Conservation (phyloP, 2,329 filamentous ascomycete genomes). For the Aspergillus quadricinctus region DNA sequence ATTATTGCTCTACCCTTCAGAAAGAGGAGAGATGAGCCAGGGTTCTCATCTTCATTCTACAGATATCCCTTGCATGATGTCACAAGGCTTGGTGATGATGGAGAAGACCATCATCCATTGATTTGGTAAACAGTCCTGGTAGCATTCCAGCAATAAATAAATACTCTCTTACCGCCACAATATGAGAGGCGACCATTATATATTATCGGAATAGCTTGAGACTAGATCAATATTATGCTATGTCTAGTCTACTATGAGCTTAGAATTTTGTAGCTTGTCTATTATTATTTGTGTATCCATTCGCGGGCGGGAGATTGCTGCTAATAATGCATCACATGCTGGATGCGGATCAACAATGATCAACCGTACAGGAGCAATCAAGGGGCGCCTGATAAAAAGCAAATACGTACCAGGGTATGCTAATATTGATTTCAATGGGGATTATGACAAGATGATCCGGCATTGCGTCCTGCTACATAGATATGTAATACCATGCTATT, state of each 20-base stretch:
- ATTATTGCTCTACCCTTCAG: neutral
- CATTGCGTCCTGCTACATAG: neutral
- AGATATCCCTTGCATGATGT: neutral
- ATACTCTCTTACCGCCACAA: neutral
- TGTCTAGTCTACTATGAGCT: neutral
- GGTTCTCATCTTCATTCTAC: neutral
- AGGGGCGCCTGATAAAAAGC: neutral
- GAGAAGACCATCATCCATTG: neutral
- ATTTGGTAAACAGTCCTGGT: neutral
- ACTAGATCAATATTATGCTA: neutral
- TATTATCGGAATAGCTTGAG: neutral
- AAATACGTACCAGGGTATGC: neutral
- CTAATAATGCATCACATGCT: neutral
- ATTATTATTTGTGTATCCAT: neutral
- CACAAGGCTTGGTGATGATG: neutral
- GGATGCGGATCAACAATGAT: neutral
- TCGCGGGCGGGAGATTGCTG: neutral
- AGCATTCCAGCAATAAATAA: neutral
- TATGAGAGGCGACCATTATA: neutral
- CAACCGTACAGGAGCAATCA: neutral
- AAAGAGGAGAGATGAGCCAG: neutral
- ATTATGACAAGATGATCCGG: neutral
- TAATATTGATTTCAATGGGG: neutral
- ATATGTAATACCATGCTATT: conserved; percentile 1
- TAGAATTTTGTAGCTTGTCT: neutral